These are phyloP conservation scores for Eurotiales sp. DNA, from an alignment of 2,329 filamentous ascomycete species.

Conservation along the genomic window DNA sequence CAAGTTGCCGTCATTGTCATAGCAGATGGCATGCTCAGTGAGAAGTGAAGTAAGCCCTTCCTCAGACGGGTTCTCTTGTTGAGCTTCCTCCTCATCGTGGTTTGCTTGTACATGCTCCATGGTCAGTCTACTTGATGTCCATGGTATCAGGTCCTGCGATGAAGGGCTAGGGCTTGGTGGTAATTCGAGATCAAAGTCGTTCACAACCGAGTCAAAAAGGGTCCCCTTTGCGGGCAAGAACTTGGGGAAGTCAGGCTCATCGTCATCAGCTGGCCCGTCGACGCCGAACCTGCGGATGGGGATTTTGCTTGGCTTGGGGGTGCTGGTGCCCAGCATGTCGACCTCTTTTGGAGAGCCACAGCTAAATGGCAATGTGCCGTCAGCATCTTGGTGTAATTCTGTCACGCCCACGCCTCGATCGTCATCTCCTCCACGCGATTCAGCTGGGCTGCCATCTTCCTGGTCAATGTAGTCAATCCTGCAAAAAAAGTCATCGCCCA, in stretches of 20 bases:
- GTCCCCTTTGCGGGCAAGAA: background rate
- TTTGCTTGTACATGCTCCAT: no score
- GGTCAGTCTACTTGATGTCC: constrained; percentile 18
- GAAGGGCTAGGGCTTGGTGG: constrained; percentile 20
- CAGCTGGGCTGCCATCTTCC: background rate
- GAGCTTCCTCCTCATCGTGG: background rate
- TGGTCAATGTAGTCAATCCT: background rate
- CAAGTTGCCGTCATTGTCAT: constrained; percentile 6
- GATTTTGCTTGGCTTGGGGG: background rate
- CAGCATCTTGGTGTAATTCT: no score
- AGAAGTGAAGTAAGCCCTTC: background rate
- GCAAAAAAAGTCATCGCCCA: background rate
- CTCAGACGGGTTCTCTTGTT: background rate
- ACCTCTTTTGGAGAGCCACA: no score
- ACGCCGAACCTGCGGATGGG: background rate
- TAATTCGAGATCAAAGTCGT: constrained; percentile 2
- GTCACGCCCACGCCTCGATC: no score
- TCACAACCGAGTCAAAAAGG: background rate
- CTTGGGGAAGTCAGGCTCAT: no score
- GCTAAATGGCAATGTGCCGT: no score
- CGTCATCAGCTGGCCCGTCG: background rate
- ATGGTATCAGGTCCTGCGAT: constrained; percentile 19
- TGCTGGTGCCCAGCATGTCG: background rate
- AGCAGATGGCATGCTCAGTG: no score
- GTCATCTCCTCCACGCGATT: no score